These are phyloP conservation scores for Gossypium mustelinum DNA, from an alignment of 345 rosid genomes.

Conservation along the genomic window DNA sequence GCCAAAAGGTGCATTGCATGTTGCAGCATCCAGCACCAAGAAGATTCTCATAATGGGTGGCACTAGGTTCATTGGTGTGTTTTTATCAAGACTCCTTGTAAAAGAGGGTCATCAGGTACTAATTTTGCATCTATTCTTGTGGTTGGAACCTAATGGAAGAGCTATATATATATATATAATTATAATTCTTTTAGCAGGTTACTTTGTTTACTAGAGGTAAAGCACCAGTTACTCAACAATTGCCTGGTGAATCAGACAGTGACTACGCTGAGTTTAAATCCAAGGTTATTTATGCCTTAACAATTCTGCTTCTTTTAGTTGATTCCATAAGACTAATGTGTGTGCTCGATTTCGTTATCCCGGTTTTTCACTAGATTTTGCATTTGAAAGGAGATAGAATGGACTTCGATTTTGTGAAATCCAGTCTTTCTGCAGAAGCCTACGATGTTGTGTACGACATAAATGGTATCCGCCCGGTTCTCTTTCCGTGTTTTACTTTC, in stretches of 20 bases:
- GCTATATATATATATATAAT: neutral
- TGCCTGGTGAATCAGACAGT: constrained; percentile 87
- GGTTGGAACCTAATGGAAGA: neutral
- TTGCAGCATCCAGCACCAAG: constrained; percentile 73
- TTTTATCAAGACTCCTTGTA: constrained; percentile 86
- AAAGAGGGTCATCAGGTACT: constrained; percentile 89
- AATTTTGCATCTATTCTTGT: neutral
- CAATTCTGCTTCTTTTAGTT: neutral
- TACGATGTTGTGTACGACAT: constrained; percentile 93
- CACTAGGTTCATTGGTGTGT: constrained; percentile 82
- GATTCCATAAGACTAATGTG: neutral
- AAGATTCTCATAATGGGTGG: constrained; percentile 98
- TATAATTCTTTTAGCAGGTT: constrained; percentile 43
- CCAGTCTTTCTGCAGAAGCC: constrained; percentile 92
- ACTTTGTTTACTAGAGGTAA: constrained; percentile 94
- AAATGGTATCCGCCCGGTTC: constrained; percentile 43
- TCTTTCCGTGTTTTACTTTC: neutral
- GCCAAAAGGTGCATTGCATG: constrained; percentile 63
- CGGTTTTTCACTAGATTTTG: constrained; percentile 52
- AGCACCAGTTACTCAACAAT: constrained; percentile 75
- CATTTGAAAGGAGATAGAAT: constrained; percentile 96
- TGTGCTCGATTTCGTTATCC: neutral
- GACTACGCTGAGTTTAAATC: constrained; percentile 84
- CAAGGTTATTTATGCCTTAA: constrained; percentile 42
- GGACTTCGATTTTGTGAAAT: constrained; percentile 89